Conservation (phyloP, 768 basidiomycete genomes). For the Leccinum uliginosum region DNA sequence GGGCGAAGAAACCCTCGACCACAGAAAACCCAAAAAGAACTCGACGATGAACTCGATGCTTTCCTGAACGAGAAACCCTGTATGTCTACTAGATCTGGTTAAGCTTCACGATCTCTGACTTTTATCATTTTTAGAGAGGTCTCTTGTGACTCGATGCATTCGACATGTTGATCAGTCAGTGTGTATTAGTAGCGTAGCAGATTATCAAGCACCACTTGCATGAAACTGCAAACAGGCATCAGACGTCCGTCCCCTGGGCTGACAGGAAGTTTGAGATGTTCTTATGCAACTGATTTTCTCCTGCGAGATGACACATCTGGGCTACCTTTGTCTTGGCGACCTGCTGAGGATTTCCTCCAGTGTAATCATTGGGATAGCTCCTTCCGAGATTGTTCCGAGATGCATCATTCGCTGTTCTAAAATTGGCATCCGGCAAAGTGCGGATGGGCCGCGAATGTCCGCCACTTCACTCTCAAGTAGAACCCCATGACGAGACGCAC, state of each 20-base stretch:
- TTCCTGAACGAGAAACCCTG: slow-evolving; percentile 56
- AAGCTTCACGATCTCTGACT: slow-evolving; percentile 4
- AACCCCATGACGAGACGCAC: too few relatives aligned
- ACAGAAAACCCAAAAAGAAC: slow-evolving; percentile 64
- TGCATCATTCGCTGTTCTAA: too few relatives aligned
- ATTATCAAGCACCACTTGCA: slow-evolving; percentile 7
- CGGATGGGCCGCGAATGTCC: too few relatives aligned
- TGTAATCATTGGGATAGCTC: too few relatives aligned
- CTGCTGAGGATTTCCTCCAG: too few relatives aligned
- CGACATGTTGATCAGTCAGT: not conserved
- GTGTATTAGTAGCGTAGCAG: slow-evolving; percentile 2
- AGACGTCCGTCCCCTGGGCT: not conserved
- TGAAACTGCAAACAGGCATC: not conserved
- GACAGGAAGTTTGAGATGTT: not conserved
- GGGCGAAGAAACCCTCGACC: slow-evolving; percentile 40
- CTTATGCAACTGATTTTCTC: not conserved
- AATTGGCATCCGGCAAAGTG: slow-evolving; percentile 2
- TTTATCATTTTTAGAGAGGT: not conserved
- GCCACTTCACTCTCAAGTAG: too few relatives aligned
- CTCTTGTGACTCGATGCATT: not conserved
- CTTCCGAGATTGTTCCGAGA: too few relatives aligned
- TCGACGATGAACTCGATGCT: slow-evolving; percentile 80
- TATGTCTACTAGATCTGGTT: slow-evolving; percentile 1
- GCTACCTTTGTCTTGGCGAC: too few relatives aligned
- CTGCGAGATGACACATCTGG: too few relatives aligned